Base-by-base conservation (phyloP, 2,329 filamentous ascomycete species). In the Aureobasidium sp. region DNA sequence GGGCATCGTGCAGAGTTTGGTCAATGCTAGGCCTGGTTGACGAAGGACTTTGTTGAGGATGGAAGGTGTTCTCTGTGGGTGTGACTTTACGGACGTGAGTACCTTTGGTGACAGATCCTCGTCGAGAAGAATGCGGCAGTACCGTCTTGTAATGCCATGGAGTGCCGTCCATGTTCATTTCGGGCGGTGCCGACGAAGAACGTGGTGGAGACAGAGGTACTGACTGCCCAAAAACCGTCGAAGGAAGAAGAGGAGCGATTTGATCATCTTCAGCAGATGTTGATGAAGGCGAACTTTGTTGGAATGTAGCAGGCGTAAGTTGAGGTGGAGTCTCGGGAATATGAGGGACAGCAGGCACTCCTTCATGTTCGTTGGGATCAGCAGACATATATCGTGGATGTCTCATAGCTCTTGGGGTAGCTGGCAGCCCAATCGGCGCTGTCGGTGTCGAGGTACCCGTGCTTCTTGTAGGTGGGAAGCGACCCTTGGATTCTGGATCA, bases 391-490 rank as follows among this genome's bases (percentile, higher is more conserved):
- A 85, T 47, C 90, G 85, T 1, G 84, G 83, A 71, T 95, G 85
- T 22, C 89, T 85, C 91, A 97, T 96, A 1, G 91, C 91, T 76
- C 90, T 87, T 33, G 93, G 92, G 0, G 92, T 97, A 2, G 91
- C 90, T 15, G 93, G 91, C n/a, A 96, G 81, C 0, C 91, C 92
- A 57, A 93, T 82, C 6, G 83, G 81, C 1, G 77, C 77, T 15
- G 80, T 79, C 15, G 82, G 78, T 1, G 80, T 80, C 2, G 78
- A 75, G 2, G 76, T 77, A 17, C 74, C 74, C 8, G 68, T 69
- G 17, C 69, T 68, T 42, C 69, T 60, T 5, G 40, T 72, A 52
- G 67, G 62, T 64, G 65, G 65, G 61, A 76, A 74, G 47, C 71
- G 73, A 62, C 71, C 71, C 63, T 75, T 75, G 7, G 76, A 72